Percentiles rank a stretch among this genome's conserved stretches.
phyloP scores from a whole-genome alignment of 192 early-diverging fungal genomes.

The Coemansia sp. region DNA sequence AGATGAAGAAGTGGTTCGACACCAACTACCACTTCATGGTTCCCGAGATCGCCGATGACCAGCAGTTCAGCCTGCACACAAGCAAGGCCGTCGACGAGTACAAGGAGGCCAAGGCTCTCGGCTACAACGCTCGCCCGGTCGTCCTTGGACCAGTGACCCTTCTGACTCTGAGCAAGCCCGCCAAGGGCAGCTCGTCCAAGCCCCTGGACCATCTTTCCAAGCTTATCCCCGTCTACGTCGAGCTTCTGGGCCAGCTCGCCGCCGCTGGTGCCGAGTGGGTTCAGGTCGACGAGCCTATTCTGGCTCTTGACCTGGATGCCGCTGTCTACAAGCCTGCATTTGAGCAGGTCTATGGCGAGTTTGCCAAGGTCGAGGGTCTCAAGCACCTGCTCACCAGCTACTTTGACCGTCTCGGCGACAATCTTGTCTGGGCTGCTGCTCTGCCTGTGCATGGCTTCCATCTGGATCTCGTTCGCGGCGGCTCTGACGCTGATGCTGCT shows the following conservation, averaged over 20 bases:
- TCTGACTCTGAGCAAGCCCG: conserved; percentile 80
- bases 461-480: conserved; percentile 84
- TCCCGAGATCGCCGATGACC: conserved; percentile 76
- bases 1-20: conserved; percentile 99
- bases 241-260: conserved; percentile 71
- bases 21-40: conserved; percentile 97
- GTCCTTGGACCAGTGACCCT: conserved; percentile 89
- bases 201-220: conserved; percentile 69
- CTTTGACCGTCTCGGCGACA: conserved; percentile 82
- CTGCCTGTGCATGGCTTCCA: conserved; percentile 84
- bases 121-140: conserved; percentile 89
- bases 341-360: conserved; percentile 27
- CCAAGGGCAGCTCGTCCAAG: conserved; percentile 69
- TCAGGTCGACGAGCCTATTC: conserved; percentile 94
- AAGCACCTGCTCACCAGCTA: conserved; percentile 83
- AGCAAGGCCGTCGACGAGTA: conserved; percentile 80
- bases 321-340: conserved; percentile 76
- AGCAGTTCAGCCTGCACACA: conserved; percentile 66
- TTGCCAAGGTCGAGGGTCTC: conserved; percentile 37
- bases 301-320: conserved; percentile 79
- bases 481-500: conserved; percentile 73
- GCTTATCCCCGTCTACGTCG: conserved; percentile 78
- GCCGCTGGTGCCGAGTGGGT: conserved; percentile 86
- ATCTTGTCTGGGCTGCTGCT: conserved; percentile 65
- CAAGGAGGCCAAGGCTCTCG: conserved; percentile 86